Base-by-base conservation (phyloP, 1,139 yeast genomes). In the Kodamaea sp. region DNA sequence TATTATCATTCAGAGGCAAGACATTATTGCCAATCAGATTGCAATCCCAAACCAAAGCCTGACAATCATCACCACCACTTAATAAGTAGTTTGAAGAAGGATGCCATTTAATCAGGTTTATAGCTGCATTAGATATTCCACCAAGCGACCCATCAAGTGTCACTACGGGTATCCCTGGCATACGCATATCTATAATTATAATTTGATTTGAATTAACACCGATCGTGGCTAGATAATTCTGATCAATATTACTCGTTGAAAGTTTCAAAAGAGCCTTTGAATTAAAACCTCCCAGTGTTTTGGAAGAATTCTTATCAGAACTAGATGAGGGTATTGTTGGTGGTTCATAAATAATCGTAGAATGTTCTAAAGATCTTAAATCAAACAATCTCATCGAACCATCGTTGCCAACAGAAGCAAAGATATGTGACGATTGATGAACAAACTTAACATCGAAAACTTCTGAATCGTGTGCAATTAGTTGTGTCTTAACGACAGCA, bases 391-490 rank as follows among this genome's bases (percentile, higher is more conserved):
- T 71, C 61, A 90, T 88, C 12, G 95, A 84, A 1, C 98, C 98
- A 63, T 92, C 98, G 41, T 90, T 90, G 2, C 97, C 96, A 37
- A 92, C 96, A 40, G 95, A 84, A 32, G 95, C 88, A 64, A 92
- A 92, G 24, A 90, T 74, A 55, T 88, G 81, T 35, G 84, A 78
- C 29, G 88, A 79, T 31, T 81, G 81, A 42, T 84, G 79, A 36
- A 89, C 68, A 60, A 89, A 92, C 49, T 86, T 78, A 20, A 90
- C 97, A 59, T 92, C 98, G 58, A 81, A 88, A 4, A 92, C 98
- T 60, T 90, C 97, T 43, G 84, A 81, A 58, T 92, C 98, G 61
- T 92, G 98, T 0, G 98, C 98, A 50, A 92, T 92, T 37, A 92
- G 70, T 63, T 92, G 97, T 1, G 98, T 90, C 55, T 84, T 85